Evolutionary conservation across 75 land plant genomes (phyloP).

Genomic region (Isoetes taiwanensis): DNA sequence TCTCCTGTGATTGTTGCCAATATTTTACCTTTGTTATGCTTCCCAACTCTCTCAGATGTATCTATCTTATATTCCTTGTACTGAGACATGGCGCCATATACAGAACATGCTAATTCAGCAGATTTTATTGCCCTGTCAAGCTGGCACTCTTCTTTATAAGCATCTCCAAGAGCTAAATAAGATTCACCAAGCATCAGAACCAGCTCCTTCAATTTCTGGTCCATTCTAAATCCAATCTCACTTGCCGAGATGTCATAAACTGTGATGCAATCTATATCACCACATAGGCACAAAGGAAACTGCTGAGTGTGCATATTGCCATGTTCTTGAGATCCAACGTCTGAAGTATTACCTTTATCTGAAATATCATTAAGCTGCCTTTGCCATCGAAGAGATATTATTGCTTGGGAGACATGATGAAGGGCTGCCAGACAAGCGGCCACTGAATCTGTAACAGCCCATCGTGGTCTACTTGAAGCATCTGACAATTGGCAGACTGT

Average conservation of each 20-base stretch:
- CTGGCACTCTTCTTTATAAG: constrained; percentile 78
- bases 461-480: no score
- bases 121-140: constrained; percentile 63
- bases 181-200: constrained; percentile 90
- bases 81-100: constrained; percentile 84
- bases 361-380: constrained; percentile 65
- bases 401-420: constrained; percentile 97
- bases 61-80: constrained; percentile 11
- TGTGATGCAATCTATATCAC: constrained; percentile 89
- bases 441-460: constrained; percentile 55
- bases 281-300: constrained; percentile 66
- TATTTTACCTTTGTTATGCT: no score
- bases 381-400: constrained; percentile 80
- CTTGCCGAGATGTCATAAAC: constrained; percentile 84
- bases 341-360: constrained; percentile 23
- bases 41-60: no score
- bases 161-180: constrained; percentile 90
- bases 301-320: constrained; percentile 18
- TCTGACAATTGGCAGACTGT: no score
- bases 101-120: constrained; percentile 67
- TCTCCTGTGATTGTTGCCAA: background rate
- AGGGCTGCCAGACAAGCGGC: constrained; percentile 83
- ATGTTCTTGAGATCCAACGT: constrained; percentile 10
- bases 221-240: constrained; percentile 62
- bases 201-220: constrained; percentile 78